Conservation (phyloP, 805 yeast genomes). For the Saccharomycopsis sp. region DNA sequence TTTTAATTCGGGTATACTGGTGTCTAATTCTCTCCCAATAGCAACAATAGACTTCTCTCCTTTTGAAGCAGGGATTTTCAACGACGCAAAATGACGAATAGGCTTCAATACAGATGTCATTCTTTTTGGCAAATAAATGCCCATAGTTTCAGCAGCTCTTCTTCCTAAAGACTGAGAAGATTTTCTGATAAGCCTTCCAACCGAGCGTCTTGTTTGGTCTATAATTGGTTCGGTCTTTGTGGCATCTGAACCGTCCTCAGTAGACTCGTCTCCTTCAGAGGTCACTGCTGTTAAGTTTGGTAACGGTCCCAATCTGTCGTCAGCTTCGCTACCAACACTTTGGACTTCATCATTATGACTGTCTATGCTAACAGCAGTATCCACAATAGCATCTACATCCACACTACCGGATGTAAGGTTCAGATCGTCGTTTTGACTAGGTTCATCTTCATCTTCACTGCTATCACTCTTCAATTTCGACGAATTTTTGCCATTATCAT, state of each 20-base stretch:
- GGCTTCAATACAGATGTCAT: constrained; percentile 84
- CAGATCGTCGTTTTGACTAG: constrained; percentile 25
- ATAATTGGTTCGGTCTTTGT: constrained; percentile 51
- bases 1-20: not conserved
- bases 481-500: constrained; percentile 2
- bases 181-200: constrained; percentile 67
- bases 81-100: constrained; percentile 82
- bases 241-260: not conserved
- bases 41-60: constrained; percentile 45
- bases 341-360: constrained; percentile 7
- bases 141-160: constrained; percentile 81
- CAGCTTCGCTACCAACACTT: constrained; percentile 13
- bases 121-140: constrained; percentile 75
- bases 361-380: too few relatives aligned
- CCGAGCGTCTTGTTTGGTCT: constrained; percentile 63
- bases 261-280: constrained; percentile 22
- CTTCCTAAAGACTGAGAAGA: constrained; percentile 74
- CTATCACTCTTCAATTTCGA: constrained; percentile 20
- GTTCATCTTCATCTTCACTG: constrained; percentile 34
- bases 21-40: constrained; percentile 32
- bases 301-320: constrained; percentile 4
- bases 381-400: too few relatives aligned
- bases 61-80: constrained; percentile 56
- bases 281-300: constrained; percentile 22
- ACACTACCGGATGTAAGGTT: constrained; percentile 5